Percentiles rank a stretch among this genome's conserved stretches.
phyloP scores from a whole-genome alignment of 2,329 filamentous ascomycete genomes.

The Aureobasidium mangrovei region DNA sequence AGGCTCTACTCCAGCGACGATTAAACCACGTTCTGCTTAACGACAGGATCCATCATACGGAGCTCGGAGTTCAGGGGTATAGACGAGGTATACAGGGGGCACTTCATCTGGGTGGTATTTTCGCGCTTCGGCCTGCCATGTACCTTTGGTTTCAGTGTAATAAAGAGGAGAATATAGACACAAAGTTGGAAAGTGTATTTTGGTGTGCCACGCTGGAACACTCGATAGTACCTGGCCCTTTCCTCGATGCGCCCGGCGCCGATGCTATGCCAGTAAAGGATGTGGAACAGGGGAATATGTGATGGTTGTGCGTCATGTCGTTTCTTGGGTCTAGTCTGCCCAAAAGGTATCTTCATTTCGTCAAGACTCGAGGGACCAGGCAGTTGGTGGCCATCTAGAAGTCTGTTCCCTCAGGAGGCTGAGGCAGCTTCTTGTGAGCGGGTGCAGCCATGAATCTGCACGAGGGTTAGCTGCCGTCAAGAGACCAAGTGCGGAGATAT shows the following conservation, averaged over 20 bases:
- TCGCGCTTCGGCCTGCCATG: not conserved
- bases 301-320: conserved; percentile 12
- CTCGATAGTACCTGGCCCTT: not conserved
- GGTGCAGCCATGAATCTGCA: conserved; percentile 84
- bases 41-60: not conserved
- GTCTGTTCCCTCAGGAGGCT: conserved; percentile 77
- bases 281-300: not conserved
- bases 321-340: not conserved
- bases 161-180: not conserved
- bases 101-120: not conserved
- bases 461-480: conserved; percentile 3
- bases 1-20: conserved; percentile 16
- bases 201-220: no score
- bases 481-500: not conserved
- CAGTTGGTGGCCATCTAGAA: conserved; percentile 20
- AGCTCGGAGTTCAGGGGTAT: conserved; percentile 2
- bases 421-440: conserved; percentile 87
- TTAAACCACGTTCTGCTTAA: not conserved
- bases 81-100: not conserved
- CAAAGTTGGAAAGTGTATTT: not conserved
- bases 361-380: not conserved
- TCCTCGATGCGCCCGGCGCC: conserved; percentile 6
- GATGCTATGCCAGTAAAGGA: conserved; percentile 7
- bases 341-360: not conserved
- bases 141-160: not conserved